phyloP scores from a whole-genome alignment of 176 grass and related monocot species.

The Aegilops longissima region DNA sequence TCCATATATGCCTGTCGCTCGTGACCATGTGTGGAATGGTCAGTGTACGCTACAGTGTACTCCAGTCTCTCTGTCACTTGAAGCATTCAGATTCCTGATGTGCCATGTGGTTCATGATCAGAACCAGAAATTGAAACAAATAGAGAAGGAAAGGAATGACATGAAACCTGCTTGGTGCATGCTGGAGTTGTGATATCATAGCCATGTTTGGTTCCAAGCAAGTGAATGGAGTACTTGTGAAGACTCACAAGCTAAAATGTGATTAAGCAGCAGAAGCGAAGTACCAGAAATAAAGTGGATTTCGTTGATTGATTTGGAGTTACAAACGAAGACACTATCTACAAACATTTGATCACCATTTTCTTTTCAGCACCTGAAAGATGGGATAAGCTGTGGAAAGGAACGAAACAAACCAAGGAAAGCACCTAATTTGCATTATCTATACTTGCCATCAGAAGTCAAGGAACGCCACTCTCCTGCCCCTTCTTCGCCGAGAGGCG shows the following conservation, averaged over 20 bases:
- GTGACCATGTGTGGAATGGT: background rate
- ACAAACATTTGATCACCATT: slow-evolving; percentile 44
- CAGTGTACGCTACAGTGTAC: background rate
- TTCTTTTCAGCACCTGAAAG: slow-evolving; percentile 27
- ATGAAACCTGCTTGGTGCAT: slow-evolving; percentile 2
- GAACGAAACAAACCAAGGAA: slow-evolving; percentile 42
- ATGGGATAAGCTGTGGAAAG: slow-evolving; percentile 37
- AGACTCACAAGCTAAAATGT: background rate
- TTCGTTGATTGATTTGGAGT: slow-evolving; percentile 26
- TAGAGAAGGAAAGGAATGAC: background rate
- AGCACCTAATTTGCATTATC: slow-evolving; percentile 29
- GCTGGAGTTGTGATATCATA: background rate
- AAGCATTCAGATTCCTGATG: background rate
- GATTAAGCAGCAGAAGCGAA: background rate
- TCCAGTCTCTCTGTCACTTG: background rate
- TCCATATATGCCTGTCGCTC: background rate
- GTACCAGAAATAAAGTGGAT: background rate
- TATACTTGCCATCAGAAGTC: slow-evolving; percentile 33
- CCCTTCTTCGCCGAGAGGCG: slow-evolving; percentile 69
- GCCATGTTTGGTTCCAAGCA: slow-evolving; percentile 19
- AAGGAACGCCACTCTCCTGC: slow-evolving; percentile 35
- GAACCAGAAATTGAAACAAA: background rate
- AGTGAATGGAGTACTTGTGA: background rate
- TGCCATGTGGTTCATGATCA: background rate
- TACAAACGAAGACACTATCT: slow-evolving; percentile 36